A percentile compares a stretch with the other conserved stretches of the same genome.
Conservation (phyloP, 129 eudicot species). For the Helianthus tuberosus region DNA sequence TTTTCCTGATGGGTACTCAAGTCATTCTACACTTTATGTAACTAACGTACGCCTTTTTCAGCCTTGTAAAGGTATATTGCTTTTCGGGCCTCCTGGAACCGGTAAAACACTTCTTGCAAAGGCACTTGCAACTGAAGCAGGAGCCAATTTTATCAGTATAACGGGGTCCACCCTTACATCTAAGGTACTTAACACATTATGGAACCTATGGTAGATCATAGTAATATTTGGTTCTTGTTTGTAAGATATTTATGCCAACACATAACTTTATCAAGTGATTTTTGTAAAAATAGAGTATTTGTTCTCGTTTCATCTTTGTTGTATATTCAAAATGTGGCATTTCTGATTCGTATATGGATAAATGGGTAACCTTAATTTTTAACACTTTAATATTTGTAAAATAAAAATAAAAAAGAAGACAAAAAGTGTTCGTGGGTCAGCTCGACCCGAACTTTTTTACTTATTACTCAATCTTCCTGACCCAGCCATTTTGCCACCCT, state of each 20-base stretch:
- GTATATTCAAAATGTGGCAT: neutral
- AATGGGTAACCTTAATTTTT: neutral
- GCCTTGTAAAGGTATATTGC: constrained; percentile 99
- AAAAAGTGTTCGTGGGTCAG: neutral
- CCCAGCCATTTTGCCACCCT: constrained; percentile 9
- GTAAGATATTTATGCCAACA: neutral
- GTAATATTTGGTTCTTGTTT: neutral
- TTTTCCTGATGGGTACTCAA: neutral
- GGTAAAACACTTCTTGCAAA: constrained; percentile 99
- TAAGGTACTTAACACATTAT: constrained; percentile 53
- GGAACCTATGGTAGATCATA: neutral
- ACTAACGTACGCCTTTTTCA: constrained; percentile 36
- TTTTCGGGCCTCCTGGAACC: constrained; percentile 99
- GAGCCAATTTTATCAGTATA: constrained; percentile 95
- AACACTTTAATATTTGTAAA: neutral
- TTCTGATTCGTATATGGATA: neutral
- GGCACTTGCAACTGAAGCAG: constrained; percentile 99
- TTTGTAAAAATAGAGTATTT: neutral
- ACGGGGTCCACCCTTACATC: constrained; percentile 98
- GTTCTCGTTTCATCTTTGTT: neutral
- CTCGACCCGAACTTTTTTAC: neutral
- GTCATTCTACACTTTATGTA: constrained; percentile 1
- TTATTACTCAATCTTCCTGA: neutral
- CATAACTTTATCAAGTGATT: neutral
- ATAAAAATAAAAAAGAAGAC: no score